These are phyloP conservation scores for Ceratobasidium theobromae DNA, from an alignment of 1,284 basidiomycete genomes.

Conservation along the genomic window DNA sequence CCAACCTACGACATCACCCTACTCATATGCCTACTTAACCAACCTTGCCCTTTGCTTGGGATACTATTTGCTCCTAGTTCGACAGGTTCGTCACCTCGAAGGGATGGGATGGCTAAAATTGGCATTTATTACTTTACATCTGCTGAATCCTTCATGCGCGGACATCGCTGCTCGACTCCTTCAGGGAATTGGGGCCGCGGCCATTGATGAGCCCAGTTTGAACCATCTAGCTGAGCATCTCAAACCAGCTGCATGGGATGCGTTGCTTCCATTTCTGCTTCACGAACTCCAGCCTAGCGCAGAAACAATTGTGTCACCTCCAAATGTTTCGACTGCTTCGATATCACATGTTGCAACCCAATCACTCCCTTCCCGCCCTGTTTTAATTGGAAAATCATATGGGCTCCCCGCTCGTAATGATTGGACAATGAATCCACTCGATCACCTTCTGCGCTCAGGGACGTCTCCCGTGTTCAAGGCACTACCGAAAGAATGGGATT, in stretches of 20 bases:
- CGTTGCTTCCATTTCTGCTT: slow-evolving; percentile 62
- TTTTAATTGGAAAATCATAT: slow-evolving; percentile 31
- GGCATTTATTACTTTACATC: slow-evolving; percentile 55
- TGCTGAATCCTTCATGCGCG: slow-evolving; percentile 68
- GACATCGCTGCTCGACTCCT: slow-evolving; percentile 49
- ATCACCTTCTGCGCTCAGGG: slow-evolving; percentile 81
- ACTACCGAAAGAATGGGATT: slow-evolving; percentile 74
- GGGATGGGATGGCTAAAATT: slow-evolving; percentile 62
- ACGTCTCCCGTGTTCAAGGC: slow-evolving; percentile 68
- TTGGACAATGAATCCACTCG: slow-evolving; percentile 73
- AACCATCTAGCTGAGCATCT: slow-evolving; percentile 49
- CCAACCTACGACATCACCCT: not conserved
- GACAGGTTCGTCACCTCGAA: not conserved
- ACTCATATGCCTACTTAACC: slow-evolving; percentile 11
- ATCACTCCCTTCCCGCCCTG: slow-evolving; percentile 27
- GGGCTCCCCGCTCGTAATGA: slow-evolving; percentile 69
- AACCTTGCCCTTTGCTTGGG: slow-evolving; percentile 18
- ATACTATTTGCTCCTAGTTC: not conserved
- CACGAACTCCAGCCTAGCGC: slow-evolving; percentile 47
- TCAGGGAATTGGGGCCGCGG: slow-evolving; percentile 48
- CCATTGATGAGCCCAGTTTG: slow-evolving; percentile 47
- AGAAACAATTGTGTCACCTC: slow-evolving; percentile 37
- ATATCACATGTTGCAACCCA: slow-evolving; percentile 28
- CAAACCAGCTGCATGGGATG: slow-evolving; percentile 53
- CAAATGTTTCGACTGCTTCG: slow-evolving; percentile 44